Base-by-base conservation (phyloP, 2,329 filamentous ascomycete genomes). In the Ophidiomyces ophidiicola region DNA sequence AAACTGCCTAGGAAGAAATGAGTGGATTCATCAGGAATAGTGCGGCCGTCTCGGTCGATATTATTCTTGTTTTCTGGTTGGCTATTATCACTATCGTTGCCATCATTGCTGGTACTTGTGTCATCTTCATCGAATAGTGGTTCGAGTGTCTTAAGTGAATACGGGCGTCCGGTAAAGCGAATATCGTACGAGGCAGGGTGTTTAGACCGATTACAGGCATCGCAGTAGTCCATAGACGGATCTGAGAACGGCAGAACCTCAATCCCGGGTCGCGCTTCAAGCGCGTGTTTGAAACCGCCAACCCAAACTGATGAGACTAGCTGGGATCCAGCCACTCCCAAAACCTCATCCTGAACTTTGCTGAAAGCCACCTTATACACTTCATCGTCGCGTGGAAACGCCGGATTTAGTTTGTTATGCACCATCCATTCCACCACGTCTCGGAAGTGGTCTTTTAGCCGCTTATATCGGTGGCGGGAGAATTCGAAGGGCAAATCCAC, bases 351-450 rank as follows among this genome's bases (percentile, higher is more conserved):
- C 46, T 83, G 72, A 0, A 88, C 65, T 51, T 83, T 84, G 34
- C 63, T 62, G 64, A 85, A 86, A 0, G 81, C 76, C 18, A 81
- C 66, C 8, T 61, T 51, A 56, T 85, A 90, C 8, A 85, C 62
- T 5, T 72, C 66, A 44, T 82, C 74, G 4, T 71, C 61, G 12
- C 70, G 68, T 7, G 71, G 62, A 50, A 86, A 87, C 0, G 67
- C 74, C 0, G 81, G 82, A 48, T 86, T 80, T 36, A 90, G 68
- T 49, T 80, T 78, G 53, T 81, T 82, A 51, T 85, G 80, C 2
- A 88, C 77, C 60, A 87, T 79, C 82, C 82, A 88, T 53, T 85
- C 80, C 1, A 88, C 67, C 0, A 75, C 79, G 49, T 78, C 76
- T 33, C 72, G 73, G 62, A 88, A 88, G 35, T 86, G 74, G 26